Conservation (phyloP, 108 stramenopile genomes). For the Hondaea fermentalgiana region DNA sequence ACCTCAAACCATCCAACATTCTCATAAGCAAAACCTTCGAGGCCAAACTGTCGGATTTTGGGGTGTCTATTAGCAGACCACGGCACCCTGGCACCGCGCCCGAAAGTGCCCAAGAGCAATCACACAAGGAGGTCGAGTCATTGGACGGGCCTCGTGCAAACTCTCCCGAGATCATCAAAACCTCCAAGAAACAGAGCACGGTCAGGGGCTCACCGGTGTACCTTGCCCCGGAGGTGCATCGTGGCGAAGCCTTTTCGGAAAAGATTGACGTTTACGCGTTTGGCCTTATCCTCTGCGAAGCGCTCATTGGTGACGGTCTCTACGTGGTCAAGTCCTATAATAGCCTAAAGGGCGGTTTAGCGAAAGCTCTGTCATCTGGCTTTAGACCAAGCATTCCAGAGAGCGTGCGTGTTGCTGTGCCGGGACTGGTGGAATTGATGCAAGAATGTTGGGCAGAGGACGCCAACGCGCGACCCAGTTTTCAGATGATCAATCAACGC, state of each 20-base stretch:
- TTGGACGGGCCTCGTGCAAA: no score
- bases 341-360: conserved; percentile 77
- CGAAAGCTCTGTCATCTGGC: conserved; percentile 82
- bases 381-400: conserved; percentile 75
- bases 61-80: not conserved
- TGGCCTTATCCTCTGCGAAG: conserved; percentile 89
- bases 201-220: conserved; percentile 79
- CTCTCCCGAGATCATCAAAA: no score
- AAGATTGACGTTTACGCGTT: conserved; percentile 91
- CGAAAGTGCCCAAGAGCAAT: no score
- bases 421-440: conserved; percentile 73
- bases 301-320: conserved; percentile 83
- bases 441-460: conserved; percentile 84
- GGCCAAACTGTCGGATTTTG: conserved; percentile 29
- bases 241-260: conserved; percentile 65
- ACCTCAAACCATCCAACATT: conserved; percentile 23
- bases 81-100: not conserved
- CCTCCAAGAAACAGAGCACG: not conserved
- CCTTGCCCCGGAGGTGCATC: conserved; percentile 91
- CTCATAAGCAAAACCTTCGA: not conserved
- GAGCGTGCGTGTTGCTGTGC: conserved; percentile 56
- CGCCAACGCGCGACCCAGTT: conserved; percentile 66
- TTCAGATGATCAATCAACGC: conserved; percentile 70
- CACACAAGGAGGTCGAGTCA: no score
- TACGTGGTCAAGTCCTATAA: conserved; percentile 69